These are phyloP conservation scores for Nicotiana attenuata DNA, from an alignment of 257 asterid species.

Conservation along the genomic window DNA sequence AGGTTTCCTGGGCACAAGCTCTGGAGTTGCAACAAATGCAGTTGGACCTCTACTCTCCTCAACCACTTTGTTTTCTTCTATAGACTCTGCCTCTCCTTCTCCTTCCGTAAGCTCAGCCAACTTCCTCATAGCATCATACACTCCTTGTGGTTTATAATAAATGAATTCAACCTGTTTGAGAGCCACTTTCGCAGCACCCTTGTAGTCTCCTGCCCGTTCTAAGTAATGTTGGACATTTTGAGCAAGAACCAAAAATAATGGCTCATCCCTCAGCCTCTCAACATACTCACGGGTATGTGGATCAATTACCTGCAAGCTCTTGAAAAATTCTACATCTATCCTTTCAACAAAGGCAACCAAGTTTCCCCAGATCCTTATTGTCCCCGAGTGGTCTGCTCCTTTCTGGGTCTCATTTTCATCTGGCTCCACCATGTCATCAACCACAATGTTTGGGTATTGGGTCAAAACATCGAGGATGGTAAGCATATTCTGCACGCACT, in stretches of 20 bases:
- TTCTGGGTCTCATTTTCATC: conserved; percentile 94
- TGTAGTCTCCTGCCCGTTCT: conserved; percentile 53
- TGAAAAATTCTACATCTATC: conserved; percentile 81
- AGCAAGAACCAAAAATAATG: conserved; percentile 71
- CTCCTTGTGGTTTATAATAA: conserved; percentile 94
- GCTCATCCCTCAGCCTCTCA: conserved; percentile 91
- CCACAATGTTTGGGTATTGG: conserved; percentile 77
- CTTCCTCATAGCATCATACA: conserved; percentile 90
- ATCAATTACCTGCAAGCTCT: conserved; percentile 92
- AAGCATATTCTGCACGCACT: conserved; percentile 71
- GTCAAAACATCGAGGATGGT: conserved; percentile 68
- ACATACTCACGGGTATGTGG: conserved; percentile 95
- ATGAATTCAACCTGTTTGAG: conserved; percentile 87
- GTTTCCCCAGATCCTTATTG: conserved; percentile 91
- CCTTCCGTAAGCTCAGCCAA: conserved; percentile 60
- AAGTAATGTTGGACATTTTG: conserved; percentile 84
- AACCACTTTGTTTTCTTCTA: conserved; percentile 46
- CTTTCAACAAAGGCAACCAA: conserved; percentile 86
- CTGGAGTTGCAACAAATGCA: conserved; percentile 66
- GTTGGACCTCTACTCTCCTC: conserved; percentile 66
- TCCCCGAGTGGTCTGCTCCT: conserved; percentile 61
- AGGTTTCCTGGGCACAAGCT: conserved; percentile 77
- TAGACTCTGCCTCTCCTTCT: conserved; percentile 38
- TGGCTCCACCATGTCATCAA: conserved; percentile 83
- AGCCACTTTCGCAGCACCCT: conserved; percentile 93